Evolutionary conservation across 768 basidiomycete species (phyloP).

Genomic region (Mrakia gelida): DNA sequence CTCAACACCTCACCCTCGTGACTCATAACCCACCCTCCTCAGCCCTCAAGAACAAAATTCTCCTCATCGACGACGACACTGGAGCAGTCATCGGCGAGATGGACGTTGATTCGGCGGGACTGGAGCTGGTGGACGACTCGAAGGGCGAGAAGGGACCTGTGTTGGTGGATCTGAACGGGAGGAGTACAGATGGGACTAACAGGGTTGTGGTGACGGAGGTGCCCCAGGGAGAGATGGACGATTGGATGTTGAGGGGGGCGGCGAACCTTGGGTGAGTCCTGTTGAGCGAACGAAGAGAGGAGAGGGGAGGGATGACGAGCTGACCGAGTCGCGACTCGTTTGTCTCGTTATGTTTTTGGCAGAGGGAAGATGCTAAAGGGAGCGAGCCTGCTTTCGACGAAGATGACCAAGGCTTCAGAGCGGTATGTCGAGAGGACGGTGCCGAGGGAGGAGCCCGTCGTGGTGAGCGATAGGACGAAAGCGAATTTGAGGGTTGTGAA

Average conservation of each 20-base stretch:
- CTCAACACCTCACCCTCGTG: neutral
- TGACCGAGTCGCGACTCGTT: neutral
- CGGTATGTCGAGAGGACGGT: slow-evolving; percentile 21
- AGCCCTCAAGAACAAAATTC: slow-evolving; percentile 2
- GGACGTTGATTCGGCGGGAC: neutral
- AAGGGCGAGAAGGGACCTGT: slow-evolving; percentile 17
- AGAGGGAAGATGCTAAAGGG: slow-evolving; percentile 23
- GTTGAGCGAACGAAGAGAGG: neutral
- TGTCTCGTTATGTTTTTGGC: neutral
- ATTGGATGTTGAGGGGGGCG: slow-evolving; percentile 28
- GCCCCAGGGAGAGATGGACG: slow-evolving; percentile 25
- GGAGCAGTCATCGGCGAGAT: slow-evolving; percentile 31
- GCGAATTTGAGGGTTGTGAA: slow-evolving; percentile 8
- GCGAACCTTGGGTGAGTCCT: slow-evolving; percentile 17
- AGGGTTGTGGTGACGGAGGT: slow-evolving; percentile 30
- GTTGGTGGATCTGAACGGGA: slow-evolving; percentile 1
- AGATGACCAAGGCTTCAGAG: slow-evolving; percentile 9
- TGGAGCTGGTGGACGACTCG: neutral
- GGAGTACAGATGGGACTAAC: neutral
- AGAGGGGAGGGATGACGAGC: neutral
- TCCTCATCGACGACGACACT: slow-evolving; percentile 28
- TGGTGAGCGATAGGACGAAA: slow-evolving; percentile 8
- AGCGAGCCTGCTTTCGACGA: neutral
- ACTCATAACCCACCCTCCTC: slow-evolving; percentile 9
- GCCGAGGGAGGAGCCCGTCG: slow-evolving; percentile 16